A percentile compares a stretch with the other conserved stretches of the same genome.
These are phyloP conservation scores for Globisporangium takayamanum DNA, from an alignment of 352 stramenopile species.

Conservation along the genomic window DNA sequence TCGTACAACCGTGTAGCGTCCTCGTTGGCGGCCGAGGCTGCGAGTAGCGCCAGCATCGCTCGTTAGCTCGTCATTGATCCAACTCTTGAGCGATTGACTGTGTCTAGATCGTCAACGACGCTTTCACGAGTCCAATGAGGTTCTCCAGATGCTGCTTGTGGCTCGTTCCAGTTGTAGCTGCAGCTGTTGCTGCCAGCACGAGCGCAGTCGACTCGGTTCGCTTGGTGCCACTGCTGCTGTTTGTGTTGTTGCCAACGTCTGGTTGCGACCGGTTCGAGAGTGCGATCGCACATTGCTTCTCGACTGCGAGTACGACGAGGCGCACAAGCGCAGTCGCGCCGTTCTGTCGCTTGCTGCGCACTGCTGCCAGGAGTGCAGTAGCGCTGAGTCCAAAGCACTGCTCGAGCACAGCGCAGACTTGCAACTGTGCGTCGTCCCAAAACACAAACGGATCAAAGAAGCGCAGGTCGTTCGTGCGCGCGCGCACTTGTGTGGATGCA, in stretches of 20 bases:
- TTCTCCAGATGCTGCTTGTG: conserved; percentile 51
- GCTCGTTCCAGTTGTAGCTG: not conserved
- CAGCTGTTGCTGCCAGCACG: not conserved
- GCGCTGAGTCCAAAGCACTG: conserved; percentile 15
- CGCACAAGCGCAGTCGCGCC: conserved; percentile 18
- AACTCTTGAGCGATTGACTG: not conserved
- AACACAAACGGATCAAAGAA: conserved; percentile 15
- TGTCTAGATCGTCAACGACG: conserved; percentile 14
- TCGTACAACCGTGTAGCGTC: conserved; percentile 51
- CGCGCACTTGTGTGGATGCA: not conserved
- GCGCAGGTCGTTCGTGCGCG: not conserved
- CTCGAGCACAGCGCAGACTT: conserved; percentile 16
- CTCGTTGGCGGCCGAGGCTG: conserved; percentile 65
- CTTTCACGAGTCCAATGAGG: conserved; percentile 46
- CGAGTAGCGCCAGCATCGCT: not conserved
- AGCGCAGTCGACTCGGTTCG: not conserved
- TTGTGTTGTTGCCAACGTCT: conserved; percentile 5
- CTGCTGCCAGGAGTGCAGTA: not conserved
- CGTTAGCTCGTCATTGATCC: not conserved
- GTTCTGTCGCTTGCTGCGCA: conserved; percentile 11
- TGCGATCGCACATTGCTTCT: conserved; percentile 8
- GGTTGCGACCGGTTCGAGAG: not conserved
- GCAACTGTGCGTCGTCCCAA: conserved; percentile 14
- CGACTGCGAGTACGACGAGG: conserved; percentile 9
- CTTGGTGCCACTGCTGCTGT: conserved; percentile 2